Conservation (phyloP, 2,329 filamentous ascomycete genomes). For the Aspergillus eucalypticola region DNA sequence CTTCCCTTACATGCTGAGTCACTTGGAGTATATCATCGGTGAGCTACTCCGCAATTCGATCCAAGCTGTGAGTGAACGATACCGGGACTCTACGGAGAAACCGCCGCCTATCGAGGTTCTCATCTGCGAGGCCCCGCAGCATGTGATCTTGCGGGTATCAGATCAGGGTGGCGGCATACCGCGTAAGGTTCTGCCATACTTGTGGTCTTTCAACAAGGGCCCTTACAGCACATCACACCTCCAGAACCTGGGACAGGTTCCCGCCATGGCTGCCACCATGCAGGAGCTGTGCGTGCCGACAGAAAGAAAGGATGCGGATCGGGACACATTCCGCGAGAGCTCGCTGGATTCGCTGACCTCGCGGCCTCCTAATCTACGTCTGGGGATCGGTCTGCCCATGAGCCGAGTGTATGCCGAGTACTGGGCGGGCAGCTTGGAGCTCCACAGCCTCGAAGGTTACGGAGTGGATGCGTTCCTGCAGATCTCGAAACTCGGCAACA, state of each 20-base stretch:
- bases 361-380: constrained; percentile 78
- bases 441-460: constrained; percentile 93
- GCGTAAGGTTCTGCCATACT: constrained; percentile 77
- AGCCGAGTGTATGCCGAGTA: constrained; percentile 96
- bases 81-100: constrained; percentile 48
- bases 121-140: constrained; percentile 89
- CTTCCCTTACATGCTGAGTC: constrained; percentile 94
- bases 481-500: constrained; percentile 94
- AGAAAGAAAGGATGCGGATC: constrained; percentile 33
- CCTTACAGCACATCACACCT: constrained; percentile 74
- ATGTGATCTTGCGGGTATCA: constrained; percentile 94
- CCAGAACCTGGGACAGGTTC: constrained; percentile 83
- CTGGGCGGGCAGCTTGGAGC: constrained; percentile 88
- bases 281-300: constrained; percentile 69
- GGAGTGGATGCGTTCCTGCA: constrained; percentile 95
- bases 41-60: constrained; percentile 94
- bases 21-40: constrained; percentile 95
- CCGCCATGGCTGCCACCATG: constrained; percentile 88
- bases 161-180: constrained; percentile 93
- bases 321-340: constrained; percentile 51
- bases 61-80: constrained; percentile 82
- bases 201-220: constrained; percentile 97
- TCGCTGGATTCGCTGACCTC: constrained; percentile 79
- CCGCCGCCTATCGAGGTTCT: constrained; percentile 89
- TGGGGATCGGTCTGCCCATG: constrained; percentile 92